Base-by-base conservation (phyloP, 352 stramenopile genomes). In the Phytophthora meadii region DNA sequence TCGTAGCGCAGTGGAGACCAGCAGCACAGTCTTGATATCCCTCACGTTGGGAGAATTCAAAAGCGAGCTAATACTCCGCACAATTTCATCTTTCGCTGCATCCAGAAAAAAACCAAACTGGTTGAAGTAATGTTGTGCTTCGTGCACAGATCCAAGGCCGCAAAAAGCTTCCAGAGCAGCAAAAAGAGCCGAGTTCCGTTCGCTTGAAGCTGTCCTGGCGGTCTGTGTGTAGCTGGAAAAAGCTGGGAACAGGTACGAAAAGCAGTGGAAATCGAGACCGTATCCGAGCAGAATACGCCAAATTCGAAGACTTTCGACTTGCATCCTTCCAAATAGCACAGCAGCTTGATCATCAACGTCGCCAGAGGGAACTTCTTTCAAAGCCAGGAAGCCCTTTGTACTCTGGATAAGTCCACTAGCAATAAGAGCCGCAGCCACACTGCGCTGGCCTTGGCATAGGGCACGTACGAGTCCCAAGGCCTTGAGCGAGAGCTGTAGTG, bases 211-310 rank as follows among this genome's bases (percentile, higher is more conserved):
- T 27, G 19, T 48, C 14, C 58, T 68, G 28, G 9, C 45, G 49
- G 17, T 53, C 24, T 70, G 54, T 41, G 59, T 46, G 41, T 86
- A 87, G 12, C 73, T 55, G 17, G 75, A 88, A 8, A 92, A 54
- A 30, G 87, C 50, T 0, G 83, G 72, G 46, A 84, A 92, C 15
- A 90, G 32, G 53, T 92, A 92, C 25, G 73, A 72, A 25, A 92
- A 87, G 19, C 83, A 88, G 60, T 89, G 79, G 30, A 88, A 86
- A 45, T 92, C 83, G 9, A 92, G 61, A 7, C 74, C 74, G 56
- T 90, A 92, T n/a, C 68, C 63, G 1, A 92, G 70, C 0, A 88
- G 76, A 50, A 88, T 65, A 17, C 81, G 77, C 83, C 83, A 92
- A 24, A 90, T 75, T 0, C 80, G 79, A 14, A 90, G 59, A 19